These are phyloP conservation scores for Plectosphaerella sp. DNA, from an alignment of 2,329 filamentous ascomycete species.

Conservation along the genomic window DNA sequence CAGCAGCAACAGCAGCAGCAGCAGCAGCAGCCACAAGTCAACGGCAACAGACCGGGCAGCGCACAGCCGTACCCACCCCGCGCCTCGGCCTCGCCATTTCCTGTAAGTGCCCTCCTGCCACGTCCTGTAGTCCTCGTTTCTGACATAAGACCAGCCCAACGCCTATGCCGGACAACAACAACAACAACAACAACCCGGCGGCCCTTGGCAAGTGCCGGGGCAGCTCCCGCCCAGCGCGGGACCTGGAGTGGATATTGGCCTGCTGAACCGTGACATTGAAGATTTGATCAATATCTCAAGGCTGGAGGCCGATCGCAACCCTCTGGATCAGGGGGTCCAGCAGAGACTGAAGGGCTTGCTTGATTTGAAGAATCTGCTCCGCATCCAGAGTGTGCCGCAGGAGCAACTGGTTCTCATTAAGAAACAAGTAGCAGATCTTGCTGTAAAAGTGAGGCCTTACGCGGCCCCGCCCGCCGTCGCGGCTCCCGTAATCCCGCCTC, in stretches of 20 bases:
- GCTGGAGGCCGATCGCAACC: slow-evolving; percentile 69
- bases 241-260: slow-evolving; percentile 35
- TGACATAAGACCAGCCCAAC: slow-evolving; percentile 1
- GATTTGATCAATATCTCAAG: slow-evolving; percentile 70
- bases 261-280: slow-evolving; percentile 78
- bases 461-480: slow-evolving; percentile 32
- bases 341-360: slow-evolving; percentile 79
- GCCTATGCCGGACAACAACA: neutral
- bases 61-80: slow-evolving; percentile 8
- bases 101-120: slow-evolving; percentile 1
- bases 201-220: neutral
- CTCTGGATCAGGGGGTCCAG: slow-evolving; percentile 70
- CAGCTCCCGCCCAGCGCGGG: neutral
- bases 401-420: slow-evolving; percentile 82
- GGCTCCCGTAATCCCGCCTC: slow-evolving; percentile 22
- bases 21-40: slow-evolving; percentile 7
- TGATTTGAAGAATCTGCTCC: slow-evolving; percentile 77
- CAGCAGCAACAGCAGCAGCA: slow-evolving; percentile 16
- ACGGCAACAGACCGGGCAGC: slow-evolving; percentile 18
- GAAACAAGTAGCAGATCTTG: slow-evolving; percentile 77
- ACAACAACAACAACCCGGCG: neutral
- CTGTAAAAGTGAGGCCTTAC: slow-evolving; percentile 54
- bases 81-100: neutral
- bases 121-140: neutral
- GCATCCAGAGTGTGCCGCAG: slow-evolving; percentile 70